phyloP scores from a whole-genome alignment of 1,139 yeast genomes.

The Sugiyamaella grinbergsii region DNA sequence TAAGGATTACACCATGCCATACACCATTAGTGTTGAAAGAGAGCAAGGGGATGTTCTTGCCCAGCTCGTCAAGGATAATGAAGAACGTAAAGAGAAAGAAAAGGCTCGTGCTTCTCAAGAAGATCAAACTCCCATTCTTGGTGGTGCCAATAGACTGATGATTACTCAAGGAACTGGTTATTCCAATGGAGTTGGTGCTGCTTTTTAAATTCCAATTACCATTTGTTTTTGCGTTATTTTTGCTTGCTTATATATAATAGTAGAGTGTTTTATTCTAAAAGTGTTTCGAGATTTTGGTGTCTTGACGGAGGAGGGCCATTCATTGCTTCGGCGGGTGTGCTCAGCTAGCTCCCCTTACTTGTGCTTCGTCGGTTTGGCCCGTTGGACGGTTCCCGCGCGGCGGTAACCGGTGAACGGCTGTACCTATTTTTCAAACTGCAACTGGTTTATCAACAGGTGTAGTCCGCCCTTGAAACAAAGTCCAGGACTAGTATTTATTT shows the following conservation, averaged over 20 bases:
- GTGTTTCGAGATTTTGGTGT: too few relatives aligned
- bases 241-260: constrained; percentile 12
- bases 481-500: neutral
- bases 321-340: too few relatives aligned
- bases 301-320: too few relatives aligned
- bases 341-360: too few relatives aligned
- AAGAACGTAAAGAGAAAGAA: constrained; percentile 66
- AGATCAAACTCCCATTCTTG: constrained; percentile 45
- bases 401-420: constrained; percentile 3
- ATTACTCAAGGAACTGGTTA: constrained; percentile 41
- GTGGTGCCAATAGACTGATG: constrained; percentile 37
- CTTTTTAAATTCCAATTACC: constrained; percentile 3
- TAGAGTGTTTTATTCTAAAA: constrained; percentile 1
- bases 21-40: constrained; percentile 73
- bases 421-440: constrained; percentile 1
- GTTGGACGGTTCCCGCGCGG: neutral
- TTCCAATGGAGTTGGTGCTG: constrained; percentile 23
- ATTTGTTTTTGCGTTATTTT: constrained; percentile 4
- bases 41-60: constrained; percentile 72
- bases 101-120: constrained; percentile 55
- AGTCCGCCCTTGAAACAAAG: neutral
- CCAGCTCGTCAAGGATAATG: constrained; percentile 69
- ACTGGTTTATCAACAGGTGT: neutral
- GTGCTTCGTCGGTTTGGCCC: neutral
- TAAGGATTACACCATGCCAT: constrained; percentile 84